Percentiles rank a stretch among this genome's conserved stretches.
Conservation (phyloP, 139 green algal genomes). For the Spirogloea muscicola region DNA sequence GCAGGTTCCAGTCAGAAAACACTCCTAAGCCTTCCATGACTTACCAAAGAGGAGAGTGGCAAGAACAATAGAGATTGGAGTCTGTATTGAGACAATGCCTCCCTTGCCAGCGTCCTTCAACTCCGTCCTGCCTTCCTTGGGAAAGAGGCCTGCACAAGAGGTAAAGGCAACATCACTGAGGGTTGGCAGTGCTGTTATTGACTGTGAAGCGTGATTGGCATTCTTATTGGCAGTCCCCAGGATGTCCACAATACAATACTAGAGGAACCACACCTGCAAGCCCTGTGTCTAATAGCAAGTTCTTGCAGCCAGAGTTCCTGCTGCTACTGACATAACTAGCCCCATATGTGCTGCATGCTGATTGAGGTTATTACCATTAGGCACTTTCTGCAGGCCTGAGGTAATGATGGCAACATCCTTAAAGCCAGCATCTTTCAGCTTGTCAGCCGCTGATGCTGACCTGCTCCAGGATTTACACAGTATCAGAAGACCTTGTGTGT, state of each 20-base stretch:
- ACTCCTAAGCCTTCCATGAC: not conserved
- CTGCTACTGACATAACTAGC: not conserved
- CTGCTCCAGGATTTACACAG: not conserved
- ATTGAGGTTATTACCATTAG: not conserved
- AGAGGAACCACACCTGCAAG: not conserved
- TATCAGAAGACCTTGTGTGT: not conserved
- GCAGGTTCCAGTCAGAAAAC: not conserved
- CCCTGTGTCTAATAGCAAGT: not conserved
- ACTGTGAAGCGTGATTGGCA: not conserved
- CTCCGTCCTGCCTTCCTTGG: conserved; percentile 28
- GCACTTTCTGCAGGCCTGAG: not conserved
- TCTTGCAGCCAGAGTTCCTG: not conserved
- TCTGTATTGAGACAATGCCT: conserved; percentile 29
- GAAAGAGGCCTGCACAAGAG: conserved; percentile 10
- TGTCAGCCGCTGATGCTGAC: not conserved
- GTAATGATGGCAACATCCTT: conserved; percentile 3
- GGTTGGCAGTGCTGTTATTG: not conserved
- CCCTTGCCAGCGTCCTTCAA: conserved; percentile 33
- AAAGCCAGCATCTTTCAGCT: conserved; percentile 1
- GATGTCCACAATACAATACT: not conserved
- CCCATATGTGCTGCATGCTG: not conserved
- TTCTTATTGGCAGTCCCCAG: not conserved
- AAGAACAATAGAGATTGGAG: conserved; percentile 29
- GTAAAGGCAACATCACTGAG: not conserved
- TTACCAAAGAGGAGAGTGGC: conserved; percentile 26